phyloP scores from a whole-genome alignment of 441 rosid genomes.

The Arabidopsis hybrid region DNA sequence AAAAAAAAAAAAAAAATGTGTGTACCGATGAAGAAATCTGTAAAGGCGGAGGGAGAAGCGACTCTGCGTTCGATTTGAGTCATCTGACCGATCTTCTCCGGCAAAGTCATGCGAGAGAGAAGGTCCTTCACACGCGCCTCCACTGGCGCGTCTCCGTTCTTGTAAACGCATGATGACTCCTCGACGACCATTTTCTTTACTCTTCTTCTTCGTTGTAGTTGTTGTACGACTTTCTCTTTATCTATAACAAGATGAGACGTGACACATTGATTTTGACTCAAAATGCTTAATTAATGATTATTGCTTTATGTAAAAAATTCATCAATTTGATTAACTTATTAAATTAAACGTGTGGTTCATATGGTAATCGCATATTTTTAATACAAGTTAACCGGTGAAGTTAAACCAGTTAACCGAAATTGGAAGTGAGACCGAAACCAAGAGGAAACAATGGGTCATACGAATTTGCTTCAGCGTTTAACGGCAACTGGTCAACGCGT shows the following conservation, averaged over 20 bases:
- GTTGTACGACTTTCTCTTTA: not conserved
- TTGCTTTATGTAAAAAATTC: not conserved
- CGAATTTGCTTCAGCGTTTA: constrained; percentile 46
- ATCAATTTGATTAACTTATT: not conserved
- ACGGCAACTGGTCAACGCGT: constrained; percentile 61
- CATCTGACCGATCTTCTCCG: constrained; percentile 87
- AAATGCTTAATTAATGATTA: not conserved
- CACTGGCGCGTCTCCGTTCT: constrained; percentile 55
- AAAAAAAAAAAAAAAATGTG: not conserved
- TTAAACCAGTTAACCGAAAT: constrained; percentile 12
- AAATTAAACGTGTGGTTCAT: not conserved
- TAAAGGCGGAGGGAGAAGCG: constrained; percentile 57
- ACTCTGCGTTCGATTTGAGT: constrained; percentile 69
- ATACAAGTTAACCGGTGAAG: not conserved
- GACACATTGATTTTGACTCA: constrained; percentile 2
- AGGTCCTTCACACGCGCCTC: constrained; percentile 79
- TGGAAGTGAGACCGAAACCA: constrained; percentile 38
- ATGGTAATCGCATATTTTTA: no score
- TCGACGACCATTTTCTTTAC: constrained; percentile 22
- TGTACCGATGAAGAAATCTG: constrained; percentile 57
- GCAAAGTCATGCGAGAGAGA: constrained; percentile 74
- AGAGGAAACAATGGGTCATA: constrained; percentile 65
- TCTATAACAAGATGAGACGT: constrained; percentile 6
- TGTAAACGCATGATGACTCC: constrained; percentile 50
- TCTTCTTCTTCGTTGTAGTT: not conserved